Conservation (phyloP, 2,329 filamentous ascomycete species). For the Fonsecaea pedrosoi region DNA sequence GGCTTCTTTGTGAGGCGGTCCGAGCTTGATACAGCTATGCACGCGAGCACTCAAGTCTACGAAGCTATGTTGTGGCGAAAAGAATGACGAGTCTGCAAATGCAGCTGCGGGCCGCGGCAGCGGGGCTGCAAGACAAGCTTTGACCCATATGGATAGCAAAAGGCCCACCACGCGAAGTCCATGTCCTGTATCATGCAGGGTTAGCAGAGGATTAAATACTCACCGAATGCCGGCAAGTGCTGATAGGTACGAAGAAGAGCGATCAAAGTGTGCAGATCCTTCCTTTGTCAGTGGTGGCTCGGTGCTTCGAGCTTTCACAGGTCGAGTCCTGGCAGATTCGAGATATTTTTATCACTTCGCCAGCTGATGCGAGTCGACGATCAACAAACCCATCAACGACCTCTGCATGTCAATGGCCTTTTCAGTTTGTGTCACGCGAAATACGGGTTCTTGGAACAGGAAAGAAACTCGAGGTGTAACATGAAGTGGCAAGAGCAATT, state of each 20-base stretch:
- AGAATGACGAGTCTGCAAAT: not conserved
- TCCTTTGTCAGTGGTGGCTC: not conserved
- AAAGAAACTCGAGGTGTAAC: not conserved
- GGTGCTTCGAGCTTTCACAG: too few species aligned
- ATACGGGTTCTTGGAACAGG: not conserved
- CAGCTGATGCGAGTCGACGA: not conserved
- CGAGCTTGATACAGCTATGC: too few species aligned
- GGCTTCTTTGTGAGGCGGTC: too few species aligned
- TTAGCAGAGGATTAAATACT: not conserved
- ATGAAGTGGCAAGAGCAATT: not conserved
- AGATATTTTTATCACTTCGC: not conserved
- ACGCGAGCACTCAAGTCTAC: too few species aligned
- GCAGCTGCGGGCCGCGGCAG: too few species aligned
- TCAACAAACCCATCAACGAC: not conserved
- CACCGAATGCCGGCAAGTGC: not conserved
- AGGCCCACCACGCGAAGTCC: not conserved
- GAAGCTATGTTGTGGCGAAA: too few species aligned
- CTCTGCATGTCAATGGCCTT: not conserved
- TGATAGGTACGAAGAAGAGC: not conserved
- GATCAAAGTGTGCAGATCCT: not conserved
- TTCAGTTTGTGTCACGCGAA: not conserved
- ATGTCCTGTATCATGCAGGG: not conserved
- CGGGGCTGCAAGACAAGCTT: not conserved
- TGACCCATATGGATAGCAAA: not conserved
- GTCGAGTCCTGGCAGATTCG: too few species aligned